phyloP scores from a whole-genome alignment of 2,329 filamentous ascomycete species.

The Chaetomium strumarium region DNA sequence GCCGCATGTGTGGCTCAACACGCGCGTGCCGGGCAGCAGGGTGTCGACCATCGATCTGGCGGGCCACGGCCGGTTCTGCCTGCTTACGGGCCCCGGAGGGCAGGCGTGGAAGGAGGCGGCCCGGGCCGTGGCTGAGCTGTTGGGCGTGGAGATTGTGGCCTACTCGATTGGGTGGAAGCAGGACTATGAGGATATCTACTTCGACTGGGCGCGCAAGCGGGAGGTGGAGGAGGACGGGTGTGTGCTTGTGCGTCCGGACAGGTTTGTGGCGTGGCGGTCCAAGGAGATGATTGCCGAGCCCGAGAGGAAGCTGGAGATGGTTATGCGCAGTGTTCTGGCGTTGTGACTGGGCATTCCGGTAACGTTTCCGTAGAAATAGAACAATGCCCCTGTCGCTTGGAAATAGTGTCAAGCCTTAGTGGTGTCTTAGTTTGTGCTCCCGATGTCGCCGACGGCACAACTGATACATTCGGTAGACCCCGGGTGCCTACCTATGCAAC shows the following conservation, averaged over 20 bases:
- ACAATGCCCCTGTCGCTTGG: too few species aligned
- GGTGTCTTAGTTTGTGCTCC: too few species aligned
- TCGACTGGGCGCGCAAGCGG: conserved; percentile 49
- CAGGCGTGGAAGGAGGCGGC: conserved; percentile 48
- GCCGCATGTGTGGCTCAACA: conserved; percentile 59
- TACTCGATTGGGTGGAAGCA: conserved; percentile 51
- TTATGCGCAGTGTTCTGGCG: conserved; percentile 22
- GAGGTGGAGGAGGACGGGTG: conserved; percentile 53
- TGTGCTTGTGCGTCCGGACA: conserved; percentile 53
- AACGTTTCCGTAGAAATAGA: too few species aligned
- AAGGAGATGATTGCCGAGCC: conserved; percentile 19
- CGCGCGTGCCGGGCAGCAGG: conserved; percentile 35
- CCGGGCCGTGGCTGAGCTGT: conserved; percentile 28
- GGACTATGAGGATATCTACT: conserved; percentile 58
- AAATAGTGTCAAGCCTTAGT: too few species aligned
- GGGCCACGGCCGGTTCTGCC: conserved; percentile 46
- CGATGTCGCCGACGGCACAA: too few species aligned
- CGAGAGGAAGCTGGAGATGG: conserved; percentile 18
- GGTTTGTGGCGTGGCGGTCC: conserved; percentile 49
- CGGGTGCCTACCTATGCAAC: too few species aligned
- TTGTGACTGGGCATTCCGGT: too few species aligned
- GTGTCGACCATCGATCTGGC: conserved; percentile 56
- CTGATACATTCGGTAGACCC: too few species aligned
- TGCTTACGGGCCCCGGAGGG: conserved; percentile 52
- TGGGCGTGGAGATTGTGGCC: conserved; percentile 42